Conservation (phyloP, 768 basidiomycete species). For the Cystobasidium tubakii region DNA sequence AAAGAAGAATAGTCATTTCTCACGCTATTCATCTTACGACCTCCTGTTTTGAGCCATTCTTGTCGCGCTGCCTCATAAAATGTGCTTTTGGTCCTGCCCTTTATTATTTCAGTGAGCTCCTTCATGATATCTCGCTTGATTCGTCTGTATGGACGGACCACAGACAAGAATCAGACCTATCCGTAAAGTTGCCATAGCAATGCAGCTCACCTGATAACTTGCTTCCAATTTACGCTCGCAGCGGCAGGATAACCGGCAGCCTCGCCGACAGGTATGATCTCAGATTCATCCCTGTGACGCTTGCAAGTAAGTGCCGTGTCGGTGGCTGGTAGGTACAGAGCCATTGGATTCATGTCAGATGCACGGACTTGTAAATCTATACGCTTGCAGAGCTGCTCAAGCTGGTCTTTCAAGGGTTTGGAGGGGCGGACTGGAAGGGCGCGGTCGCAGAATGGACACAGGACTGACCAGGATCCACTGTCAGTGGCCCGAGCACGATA, state of each 20-base stretch:
- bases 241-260: slow-evolving; percentile 37
- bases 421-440: slow-evolving; percentile 35
- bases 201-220: slow-evolving; percentile 26
- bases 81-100: not conserved
- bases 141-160: slow-evolving; percentile 28
- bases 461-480: not conserved
- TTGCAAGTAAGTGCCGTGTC: slow-evolving; percentile 40
- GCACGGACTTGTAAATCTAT: slow-evolving; percentile 14
- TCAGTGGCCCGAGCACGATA: too few relatives aligned
- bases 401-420: slow-evolving; percentile 28
- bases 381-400: slow-evolving; percentile 28
- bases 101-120: slow-evolving; percentile 27
- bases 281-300: slow-evolving; percentile 39
- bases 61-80: not conserved
- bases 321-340: slow-evolving; percentile 33
- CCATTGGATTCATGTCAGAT: slow-evolving; percentile 32
- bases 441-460: slow-evolving; percentile 45
- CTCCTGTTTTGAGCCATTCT: not conserved
- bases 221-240: slow-evolving; percentile 28
- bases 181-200: too few relatives aligned
- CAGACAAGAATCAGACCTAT: too few relatives aligned
- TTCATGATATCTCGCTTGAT: slow-evolving; percentile 13
- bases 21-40: slow-evolving; percentile 61
- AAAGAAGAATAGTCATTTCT: slow-evolving; percentile 72
- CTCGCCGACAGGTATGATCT: slow-evolving; percentile 37